phyloP scores from a whole-genome alignment of 768 basidiomycete species.

The Pleurotus ostreatus region DNA sequence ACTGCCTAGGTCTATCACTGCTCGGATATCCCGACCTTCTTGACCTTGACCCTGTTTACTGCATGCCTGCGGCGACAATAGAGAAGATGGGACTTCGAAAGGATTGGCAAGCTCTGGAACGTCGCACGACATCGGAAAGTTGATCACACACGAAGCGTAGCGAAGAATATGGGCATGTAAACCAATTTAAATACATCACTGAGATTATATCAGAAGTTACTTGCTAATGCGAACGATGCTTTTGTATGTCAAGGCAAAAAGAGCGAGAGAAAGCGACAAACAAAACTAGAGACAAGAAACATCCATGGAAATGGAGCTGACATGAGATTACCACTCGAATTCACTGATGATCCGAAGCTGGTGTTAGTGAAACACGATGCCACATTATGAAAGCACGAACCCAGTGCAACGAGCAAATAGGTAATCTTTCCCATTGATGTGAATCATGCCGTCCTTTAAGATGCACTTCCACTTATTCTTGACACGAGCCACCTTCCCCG shows the following conservation, averaged over 20 bases:
- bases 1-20: constrained; percentile 67
- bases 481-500: constrained; percentile 85
- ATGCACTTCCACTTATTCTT: constrained; percentile 99
- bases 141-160: too few relatives aligned
- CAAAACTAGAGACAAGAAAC: not conserved
- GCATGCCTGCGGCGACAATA: constrained; percentile 84
- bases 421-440: constrained; percentile 96
- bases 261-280: not conserved
- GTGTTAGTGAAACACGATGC: not conserved
- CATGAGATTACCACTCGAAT: constrained; percentile 38
- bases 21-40: constrained; percentile 81
- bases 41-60: constrained; percentile 92
- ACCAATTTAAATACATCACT: not conserved
- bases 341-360: constrained; percentile 20
- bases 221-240: not conserved
- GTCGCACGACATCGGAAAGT: constrained; percentile 17
- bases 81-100: constrained; percentile 67
- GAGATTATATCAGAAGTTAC: not conserved
- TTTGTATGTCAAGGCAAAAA: not conserved
- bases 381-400: constrained; percentile 41
- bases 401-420: constrained; percentile 96
- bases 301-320: not conserved
- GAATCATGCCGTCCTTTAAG: constrained; percentile 96
- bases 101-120: constrained; percentile 54
- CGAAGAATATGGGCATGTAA: too few relatives aligned